These are phyloP conservation scores for Oryza meridionalis DNA, from an alignment of 176 grass and related monocot genomes.

Conservation along the genomic window DNA sequence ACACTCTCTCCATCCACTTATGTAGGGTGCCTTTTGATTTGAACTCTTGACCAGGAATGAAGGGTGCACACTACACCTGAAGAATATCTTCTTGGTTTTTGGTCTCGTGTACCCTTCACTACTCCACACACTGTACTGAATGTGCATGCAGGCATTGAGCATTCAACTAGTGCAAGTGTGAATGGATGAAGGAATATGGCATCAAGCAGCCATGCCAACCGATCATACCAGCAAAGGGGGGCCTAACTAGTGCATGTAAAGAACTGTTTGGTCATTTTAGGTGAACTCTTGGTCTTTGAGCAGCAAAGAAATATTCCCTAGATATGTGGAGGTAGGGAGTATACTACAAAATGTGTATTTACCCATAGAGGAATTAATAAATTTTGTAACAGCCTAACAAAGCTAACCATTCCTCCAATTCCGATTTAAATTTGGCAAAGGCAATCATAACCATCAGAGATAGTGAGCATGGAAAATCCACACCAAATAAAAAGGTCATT, in stretches of 20 bases:
- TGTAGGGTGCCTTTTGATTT: neutral
- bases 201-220: neutral
- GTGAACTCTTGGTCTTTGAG: neutral
- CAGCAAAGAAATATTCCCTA: neutral
- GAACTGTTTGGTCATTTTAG: neutral
- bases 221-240: neutral
- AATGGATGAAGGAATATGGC: neutral
- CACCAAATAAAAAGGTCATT: neutral
- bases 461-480: slow-evolving; percentile 4
- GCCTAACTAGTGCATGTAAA: neutral
- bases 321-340: neutral
- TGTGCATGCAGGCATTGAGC: neutral
- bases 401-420: neutral
- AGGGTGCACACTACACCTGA: neutral
- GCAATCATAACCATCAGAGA: slow-evolving; percentile 16
- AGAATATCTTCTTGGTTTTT: neutral
- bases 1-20: neutral
- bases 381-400: neutral
- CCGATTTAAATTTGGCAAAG: slow-evolving; percentile 15
- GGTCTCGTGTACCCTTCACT: neutral
- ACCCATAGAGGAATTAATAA: neutral
- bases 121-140: neutral
- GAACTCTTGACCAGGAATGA: neutral
- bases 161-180: neutral
- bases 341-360: neutral